Evolutionary conservation across 306 rosid species (phyloP).

Genomic region (Inga laurina): DNA sequence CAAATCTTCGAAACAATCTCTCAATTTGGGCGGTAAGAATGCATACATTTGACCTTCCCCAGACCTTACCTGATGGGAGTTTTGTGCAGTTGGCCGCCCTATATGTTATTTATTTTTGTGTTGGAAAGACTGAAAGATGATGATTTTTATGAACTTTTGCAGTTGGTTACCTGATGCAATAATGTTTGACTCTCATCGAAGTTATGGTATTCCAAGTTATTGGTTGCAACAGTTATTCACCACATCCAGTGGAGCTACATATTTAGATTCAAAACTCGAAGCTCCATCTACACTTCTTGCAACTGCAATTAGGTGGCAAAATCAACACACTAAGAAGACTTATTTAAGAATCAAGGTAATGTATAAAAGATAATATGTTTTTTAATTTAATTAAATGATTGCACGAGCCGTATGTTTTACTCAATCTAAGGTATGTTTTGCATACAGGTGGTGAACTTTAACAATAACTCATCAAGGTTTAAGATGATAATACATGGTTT

Average conservation of each 20-base stretch:
- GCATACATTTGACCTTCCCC: too few relatives aligned
- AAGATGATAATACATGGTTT: not conserved
- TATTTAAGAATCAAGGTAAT: conserved; percentile 61
- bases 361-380: not conserved
- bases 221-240: conserved; percentile 55
- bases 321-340: conserved; percentile 21
- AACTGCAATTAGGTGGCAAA: conserved; percentile 55
- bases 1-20: too few relatives aligned
- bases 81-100: too few relatives aligned
- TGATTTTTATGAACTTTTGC: not conserved
- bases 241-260: conserved; percentile 58
- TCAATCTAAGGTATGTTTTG: not conserved
- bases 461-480: not conserved
- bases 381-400: too few relatives aligned
- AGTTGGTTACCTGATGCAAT: conserved; percentile 84
- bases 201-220: conserved; percentile 65
- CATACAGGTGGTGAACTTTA: not conserved
- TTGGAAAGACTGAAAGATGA: too few relatives aligned
- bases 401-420: conserved; percentile 3
- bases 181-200: conserved; percentile 55
- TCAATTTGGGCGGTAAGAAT: too few relatives aligned
- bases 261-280: conserved; percentile 43
- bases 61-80: too few relatives aligned
- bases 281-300: conserved; percentile 38
- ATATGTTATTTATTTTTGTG: too few relatives aligned